phyloP scores from a whole-genome alignment of 2,329 filamentous ascomycete species.

The Chaetomium globosum region DNA sequence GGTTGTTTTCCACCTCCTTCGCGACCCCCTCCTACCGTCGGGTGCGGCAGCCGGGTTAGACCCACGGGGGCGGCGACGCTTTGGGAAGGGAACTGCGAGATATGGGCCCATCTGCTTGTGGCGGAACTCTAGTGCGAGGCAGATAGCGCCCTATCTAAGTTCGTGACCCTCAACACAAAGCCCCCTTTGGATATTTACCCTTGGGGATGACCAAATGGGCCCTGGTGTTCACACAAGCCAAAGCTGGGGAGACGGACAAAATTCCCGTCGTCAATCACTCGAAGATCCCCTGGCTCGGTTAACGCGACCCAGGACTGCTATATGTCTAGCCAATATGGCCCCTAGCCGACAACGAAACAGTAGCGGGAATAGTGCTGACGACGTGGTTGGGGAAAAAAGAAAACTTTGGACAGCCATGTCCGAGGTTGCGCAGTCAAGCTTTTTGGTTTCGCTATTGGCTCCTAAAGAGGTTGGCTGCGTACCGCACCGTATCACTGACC shows the following conservation, averaged over 20 bases:
- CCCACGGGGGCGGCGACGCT: conserved; percentile 7
- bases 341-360: not conserved
- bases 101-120: conserved; percentile 12
- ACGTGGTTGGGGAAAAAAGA: not conserved
- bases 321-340: not conserved
- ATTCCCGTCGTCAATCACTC: not conserved
- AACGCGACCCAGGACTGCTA: not conserved
- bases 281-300: not conserved
- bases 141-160: conserved; percentile 32
- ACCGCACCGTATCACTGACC: not conserved
- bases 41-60: conserved; percentile 17
- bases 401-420: not conserved
- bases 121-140: not conserved
- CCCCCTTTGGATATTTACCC: not conserved
- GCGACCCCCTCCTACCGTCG: not conserved
- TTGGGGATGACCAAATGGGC: not conserved
- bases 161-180: not conserved
- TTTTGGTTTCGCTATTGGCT: not conserved
- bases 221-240: not conserved
- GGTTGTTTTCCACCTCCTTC: not conserved
- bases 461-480: not conserved
- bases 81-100: conserved; percentile 14
- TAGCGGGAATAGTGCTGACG: not conserved
- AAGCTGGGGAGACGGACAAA: not conserved
- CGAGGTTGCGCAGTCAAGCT: not conserved